Evolutionary conservation across 2,329 filamentous ascomycete species (phyloP), one percentile per base, ranked within the genome.

Genomic region (Pseudopyricularia cyperi): DNA sequence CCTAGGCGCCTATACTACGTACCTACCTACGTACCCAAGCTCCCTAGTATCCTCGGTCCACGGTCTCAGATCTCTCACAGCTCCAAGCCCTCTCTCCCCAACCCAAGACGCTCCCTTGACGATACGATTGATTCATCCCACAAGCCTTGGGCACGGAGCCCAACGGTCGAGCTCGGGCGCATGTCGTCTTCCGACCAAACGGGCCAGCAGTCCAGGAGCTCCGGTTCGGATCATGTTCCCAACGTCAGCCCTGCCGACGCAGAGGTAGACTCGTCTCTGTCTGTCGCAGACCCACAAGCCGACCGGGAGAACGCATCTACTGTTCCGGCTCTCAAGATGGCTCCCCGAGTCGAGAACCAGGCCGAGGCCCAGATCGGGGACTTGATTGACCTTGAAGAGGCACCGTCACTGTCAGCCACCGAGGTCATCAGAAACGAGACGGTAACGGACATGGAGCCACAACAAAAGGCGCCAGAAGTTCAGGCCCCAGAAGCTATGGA

Each of bases 131-230:
- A 4, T 30, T 30, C 28, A 87, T 75, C 58, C 83, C 82, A 35
- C 83, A 87, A 61, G 79, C 85, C 54, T 83, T 80, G 52, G 77
- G 75, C 52, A 91, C 75, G 24, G n/a, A 53, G 57, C 58, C 19
- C 56, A 52, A 22, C 52, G 34, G 50, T 58, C 57, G 34, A 59
- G 35, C 35, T 37, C 35, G 34, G 33, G 35, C 46, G 50, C 50
- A 46, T 51, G 50, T 51, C 50, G 26, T 51, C 50, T 28, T 33
- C 50, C 50, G 28, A 46, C 37, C 50, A 15, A 30, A 39, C 50
- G 28, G 50, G 26, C 17, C 35, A 39, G 34, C 26, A 28, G 48
- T 37, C 48, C 28, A 39, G 28, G 17, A 28, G 35, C 33, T 37
- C 48, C 34, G 48, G 26, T 39, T 37, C n/a, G 37, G 50, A 51